Percentiles rank a stretch among this genome's conserved stretches.
Evolutionary conservation across 1,284 basidiomycete genomes (phyloP).

Genomic region (Ustilago esculenta): DNA sequence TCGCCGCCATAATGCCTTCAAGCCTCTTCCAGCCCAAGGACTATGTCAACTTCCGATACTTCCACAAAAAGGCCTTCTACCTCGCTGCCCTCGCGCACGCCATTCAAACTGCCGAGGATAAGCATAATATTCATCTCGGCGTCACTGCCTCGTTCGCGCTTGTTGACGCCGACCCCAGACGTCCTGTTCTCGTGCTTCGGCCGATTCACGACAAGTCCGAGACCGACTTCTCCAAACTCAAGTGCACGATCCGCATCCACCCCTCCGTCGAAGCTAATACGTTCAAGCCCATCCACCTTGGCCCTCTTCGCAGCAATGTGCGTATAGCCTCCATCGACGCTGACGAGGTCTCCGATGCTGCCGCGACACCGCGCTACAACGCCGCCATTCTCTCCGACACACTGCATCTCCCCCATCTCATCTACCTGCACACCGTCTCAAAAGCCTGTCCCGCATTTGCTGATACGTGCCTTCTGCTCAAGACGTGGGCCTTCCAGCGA

Average conservation of each 20-base stretch:
- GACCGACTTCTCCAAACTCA: slow-evolving; percentile 76
- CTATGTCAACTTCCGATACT: slow-evolving; percentile 86
- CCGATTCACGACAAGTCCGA: slow-evolving; percentile 71
- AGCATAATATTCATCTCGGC: slow-evolving; percentile 68
- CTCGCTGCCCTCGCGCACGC: slow-evolving; percentile 81
- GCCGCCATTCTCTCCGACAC: slow-evolving; percentile 76
- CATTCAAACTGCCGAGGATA: slow-evolving; percentile 67
- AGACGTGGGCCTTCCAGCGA: slow-evolving; percentile 89
- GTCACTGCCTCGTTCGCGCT: slow-evolving; percentile 76
- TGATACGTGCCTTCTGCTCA: slow-evolving; percentile 81
- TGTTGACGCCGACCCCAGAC: slow-evolving; percentile 74
- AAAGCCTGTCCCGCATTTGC: slow-evolving; percentile 75
- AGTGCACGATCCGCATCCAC: slow-evolving; percentile 78
- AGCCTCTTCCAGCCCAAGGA: slow-evolving; percentile 92
- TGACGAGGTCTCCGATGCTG: slow-evolving; percentile 11
- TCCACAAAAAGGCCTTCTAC: slow-evolving; percentile 92
- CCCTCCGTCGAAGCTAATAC: slow-evolving; percentile 74
- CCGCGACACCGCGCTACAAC: slow-evolving; percentile 80
- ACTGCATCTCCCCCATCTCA: slow-evolving; percentile 75
- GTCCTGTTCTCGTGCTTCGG: slow-evolving; percentile 75
- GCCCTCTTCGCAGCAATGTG: slow-evolving; percentile 74
- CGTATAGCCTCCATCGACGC: slow-evolving; percentile 46
- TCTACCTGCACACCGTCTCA: slow-evolving; percentile 76
- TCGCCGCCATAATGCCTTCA: slow-evolving; percentile 69
- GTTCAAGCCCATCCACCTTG: slow-evolving; percentile 76